These are phyloP conservation scores for Blastomyces parvus DNA, from an alignment of 2,329 filamentous ascomycete genomes.

Conservation along the genomic window DNA sequence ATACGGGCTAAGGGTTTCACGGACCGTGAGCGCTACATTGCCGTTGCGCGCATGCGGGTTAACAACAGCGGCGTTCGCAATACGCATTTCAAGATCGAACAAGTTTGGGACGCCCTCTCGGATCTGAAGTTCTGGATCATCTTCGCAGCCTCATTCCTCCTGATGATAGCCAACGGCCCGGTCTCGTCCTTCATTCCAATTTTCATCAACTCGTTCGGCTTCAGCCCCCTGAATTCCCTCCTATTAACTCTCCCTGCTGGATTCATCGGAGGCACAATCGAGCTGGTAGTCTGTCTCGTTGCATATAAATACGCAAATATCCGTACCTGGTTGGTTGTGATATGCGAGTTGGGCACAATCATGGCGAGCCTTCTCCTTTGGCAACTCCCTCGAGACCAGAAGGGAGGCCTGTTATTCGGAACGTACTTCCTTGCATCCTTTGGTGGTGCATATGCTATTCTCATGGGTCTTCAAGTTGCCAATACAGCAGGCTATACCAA, in stretches of 20 bases:
- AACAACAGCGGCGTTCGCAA: conserved; percentile 30
- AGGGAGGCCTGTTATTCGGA: conserved; percentile 41
- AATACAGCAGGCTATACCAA: conserved; percentile 48
- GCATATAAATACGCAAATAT: conserved; percentile 31
- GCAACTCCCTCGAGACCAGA: conserved; percentile 36
- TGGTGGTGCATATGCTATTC: conserved; percentile 41
- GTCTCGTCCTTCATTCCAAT: conserved; percentile 40
- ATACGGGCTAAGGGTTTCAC: conserved; percentile 36
- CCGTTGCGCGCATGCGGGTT: conserved; percentile 20
- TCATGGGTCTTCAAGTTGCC: conserved; percentile 43
- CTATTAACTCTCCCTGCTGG: conserved; percentile 37
- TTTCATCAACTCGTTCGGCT: conserved; percentile 40
- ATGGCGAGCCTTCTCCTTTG: conserved; percentile 34
- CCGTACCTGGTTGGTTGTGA: conserved; percentile 33
- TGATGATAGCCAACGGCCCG: conserved; percentile 39
- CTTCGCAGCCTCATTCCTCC: conserved; percentile 33
- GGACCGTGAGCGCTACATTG: conserved; percentile 24
- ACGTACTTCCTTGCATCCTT: conserved; percentile 40
- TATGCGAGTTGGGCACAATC: conserved; percentile 36
- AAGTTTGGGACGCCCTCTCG: conserved; percentile 30
- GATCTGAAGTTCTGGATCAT: conserved; percentile 32
- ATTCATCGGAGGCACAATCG: conserved; percentile 29
- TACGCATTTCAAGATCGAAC: conserved; percentile 37
- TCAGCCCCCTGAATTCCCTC: conserved; percentile 36
- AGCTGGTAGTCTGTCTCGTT: conserved; percentile 33